Conservation (phyloP, 331 rosid species). For the Rhamnella rubrinervis region DNA sequence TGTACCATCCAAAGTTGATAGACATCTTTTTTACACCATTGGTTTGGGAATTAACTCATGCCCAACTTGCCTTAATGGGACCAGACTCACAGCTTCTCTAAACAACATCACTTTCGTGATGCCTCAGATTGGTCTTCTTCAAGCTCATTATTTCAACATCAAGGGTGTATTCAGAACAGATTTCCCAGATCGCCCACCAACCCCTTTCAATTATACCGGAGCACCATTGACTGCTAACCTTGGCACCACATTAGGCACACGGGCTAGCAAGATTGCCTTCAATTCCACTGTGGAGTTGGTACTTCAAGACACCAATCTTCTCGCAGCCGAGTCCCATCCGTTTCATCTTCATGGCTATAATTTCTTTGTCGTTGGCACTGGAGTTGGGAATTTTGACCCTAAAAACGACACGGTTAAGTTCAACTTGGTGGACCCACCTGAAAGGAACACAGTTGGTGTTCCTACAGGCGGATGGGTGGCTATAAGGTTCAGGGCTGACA, state of each 20-base stretch:
- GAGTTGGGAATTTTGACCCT: constrained; percentile 53
- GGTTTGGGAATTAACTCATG: constrained; percentile 61
- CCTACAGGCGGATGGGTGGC: constrained; percentile 74
- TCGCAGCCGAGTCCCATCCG: constrained; percentile 58
- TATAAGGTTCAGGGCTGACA: constrained; percentile 63
- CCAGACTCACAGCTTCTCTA: constrained; percentile 49
- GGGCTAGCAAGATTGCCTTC: constrained; percentile 43
- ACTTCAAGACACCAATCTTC: constrained; percentile 63
- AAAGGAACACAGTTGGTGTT: constrained; percentile 64
- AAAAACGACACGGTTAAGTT: constrained; percentile 41
- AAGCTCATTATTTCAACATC: constrained; percentile 58
- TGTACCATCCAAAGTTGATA: constrained; percentile 53
- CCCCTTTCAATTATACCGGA: constrained; percentile 48
- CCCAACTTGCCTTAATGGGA: constrained; percentile 57
- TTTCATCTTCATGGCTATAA: constrained; percentile 71
- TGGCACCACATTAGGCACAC: constrained; percentile 43
- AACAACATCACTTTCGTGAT: constrained; percentile 63
- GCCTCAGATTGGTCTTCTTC: constrained; percentile 61
- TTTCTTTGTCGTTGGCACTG: constrained; percentile 59
- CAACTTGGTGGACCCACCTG: constrained; percentile 60
- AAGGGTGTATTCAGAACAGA: constrained; percentile 54
- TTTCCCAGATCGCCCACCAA: constrained; percentile 57
- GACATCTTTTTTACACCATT: constrained; percentile 50
- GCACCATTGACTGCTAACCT: constrained; percentile 41
- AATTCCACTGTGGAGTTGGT: constrained; percentile 59